A percentile compares a stretch with the other conserved stretches of the same genome.
These are phyloP conservation scores for Paraphoma chrysanthemicola DNA, from an alignment of 2,329 filamentous ascomycete species.

Conservation along the genomic window DNA sequence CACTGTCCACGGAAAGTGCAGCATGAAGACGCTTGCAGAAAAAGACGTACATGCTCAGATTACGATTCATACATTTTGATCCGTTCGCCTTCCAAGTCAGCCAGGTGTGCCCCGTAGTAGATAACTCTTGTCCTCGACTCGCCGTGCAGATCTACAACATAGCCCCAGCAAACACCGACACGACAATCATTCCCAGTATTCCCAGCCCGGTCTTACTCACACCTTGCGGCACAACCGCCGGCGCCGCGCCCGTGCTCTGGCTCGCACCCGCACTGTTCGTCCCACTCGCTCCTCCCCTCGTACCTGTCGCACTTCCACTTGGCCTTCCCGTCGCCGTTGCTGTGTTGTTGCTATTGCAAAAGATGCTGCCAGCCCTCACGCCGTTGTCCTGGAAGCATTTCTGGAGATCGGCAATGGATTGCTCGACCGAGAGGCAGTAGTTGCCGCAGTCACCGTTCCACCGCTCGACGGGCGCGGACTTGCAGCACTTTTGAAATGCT, in stretches of 20 bases:
- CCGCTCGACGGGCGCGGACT: constrained; percentile 35
- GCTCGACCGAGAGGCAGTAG: constrained; percentile 38
- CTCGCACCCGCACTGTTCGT: constrained; percentile 9
- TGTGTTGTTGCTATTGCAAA: constrained; percentile 34
- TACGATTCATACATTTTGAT: too few species aligned
- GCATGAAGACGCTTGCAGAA: too few species aligned
- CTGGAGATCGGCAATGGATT: constrained; percentile 33
- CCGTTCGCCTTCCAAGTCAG: too few species aligned
- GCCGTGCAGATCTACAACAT: constrained; percentile 21
- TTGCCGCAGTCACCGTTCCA: constrained; percentile 38
- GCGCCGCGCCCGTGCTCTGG: constrained; percentile 23
- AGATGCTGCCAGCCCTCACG: constrained; percentile 25
- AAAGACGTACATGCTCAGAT: too few species aligned
- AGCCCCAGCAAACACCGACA: constrained; percentile 34
- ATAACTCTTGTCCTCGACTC: neutral
- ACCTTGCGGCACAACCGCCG: constrained; percentile 16
- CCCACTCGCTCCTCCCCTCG: constrained; percentile 9
- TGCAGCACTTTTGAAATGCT: constrained; percentile 40
- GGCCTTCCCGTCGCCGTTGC: constrained; percentile 36
- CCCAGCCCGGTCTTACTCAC: constrained; percentile 39
- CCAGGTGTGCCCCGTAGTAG: too few species aligned
- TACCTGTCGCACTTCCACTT: constrained; percentile 4
- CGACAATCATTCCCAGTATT: constrained; percentile 34
- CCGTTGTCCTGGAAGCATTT: constrained; percentile 38
- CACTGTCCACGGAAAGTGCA: too few species aligned